Base-by-base conservation (phyloP, 768 basidiomycete species). In the Clavulina sp. region DNA sequence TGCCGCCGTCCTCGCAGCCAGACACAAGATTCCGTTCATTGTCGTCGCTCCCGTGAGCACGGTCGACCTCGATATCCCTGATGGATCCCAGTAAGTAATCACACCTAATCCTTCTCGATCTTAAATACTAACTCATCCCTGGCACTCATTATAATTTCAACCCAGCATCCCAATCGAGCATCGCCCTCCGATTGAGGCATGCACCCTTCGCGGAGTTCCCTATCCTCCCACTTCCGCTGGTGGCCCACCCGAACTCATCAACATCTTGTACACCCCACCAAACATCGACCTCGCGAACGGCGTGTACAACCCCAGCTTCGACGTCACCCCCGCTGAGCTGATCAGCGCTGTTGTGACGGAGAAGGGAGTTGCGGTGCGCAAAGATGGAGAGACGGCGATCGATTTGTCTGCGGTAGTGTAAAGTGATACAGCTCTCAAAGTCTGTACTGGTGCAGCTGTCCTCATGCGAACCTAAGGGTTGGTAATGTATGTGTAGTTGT, bases 261-360 rank as follows among this genome's bases (percentile, higher is more conserved):
- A 81, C 41, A 83, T 92, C 9, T 77, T 88, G 74, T 77, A 91
- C 55, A 89, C 89, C 0, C 88, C 91, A 0, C 62, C 67, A 21
- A 72, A 69, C 13, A 61, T 81, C 28, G 52, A 50, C 3, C 70
- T 75, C 41, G 61, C 65, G 19, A 63, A 65, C 4, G 76, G 73
- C 29, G 68, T 87, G 36, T 93, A 91, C 64, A 97, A 95, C 64
- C 91, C 93, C 1, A 87, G 85, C 56, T 97, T 96, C 65, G 93
- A 97, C 62, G 89, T 97, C 16, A 96, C 93, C 0, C 91, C 92
- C 0, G 87, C 91, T 2, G 81, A 84, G 54, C 69, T 96, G 40
- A 95, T 97, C 56, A 84, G 80, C n/a, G 86, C 84, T 29, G 84
- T 97, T 48, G 89, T 92, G 9, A 96, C 91, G 2, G 93, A 97